Conservation (phyloP, 495 filamentous ascomycete species). For the Penicillium paradoxum region DNA sequence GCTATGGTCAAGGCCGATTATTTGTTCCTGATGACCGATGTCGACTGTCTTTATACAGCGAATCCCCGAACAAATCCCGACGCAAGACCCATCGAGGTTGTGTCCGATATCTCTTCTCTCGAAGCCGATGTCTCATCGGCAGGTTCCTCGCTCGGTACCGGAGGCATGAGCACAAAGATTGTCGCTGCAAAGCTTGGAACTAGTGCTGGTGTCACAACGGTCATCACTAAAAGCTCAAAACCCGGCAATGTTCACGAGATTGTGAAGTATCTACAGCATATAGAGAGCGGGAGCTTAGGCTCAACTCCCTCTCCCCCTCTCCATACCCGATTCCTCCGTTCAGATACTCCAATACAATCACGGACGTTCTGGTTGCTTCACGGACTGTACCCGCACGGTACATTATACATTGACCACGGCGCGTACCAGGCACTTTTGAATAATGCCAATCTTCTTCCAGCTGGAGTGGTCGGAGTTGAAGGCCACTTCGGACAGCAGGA, state of each 20-base stretch:
- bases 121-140: conserved; percentile 87
- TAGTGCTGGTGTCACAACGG: conserved; percentile 89
- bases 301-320: conserved; percentile 48
- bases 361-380: conserved; percentile 96
- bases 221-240: conserved; percentile 87
- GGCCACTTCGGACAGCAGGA: conserved; percentile 89
- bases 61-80: conserved; percentile 83
- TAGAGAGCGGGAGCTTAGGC: conserved; percentile 16
- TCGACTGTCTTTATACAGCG: conserved; percentile 94
- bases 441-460: conserved; percentile 87
- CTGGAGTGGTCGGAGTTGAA: conserved; percentile 82
- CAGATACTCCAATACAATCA: conserved; percentile 80
- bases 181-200: conserved; percentile 90
- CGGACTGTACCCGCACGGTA: conserved; percentile 87
- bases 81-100: conserved; percentile 84
- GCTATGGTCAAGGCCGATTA: conserved; percentile 97
- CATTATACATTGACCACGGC: conserved; percentile 84
- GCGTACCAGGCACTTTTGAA: conserved; percentile 70
- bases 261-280: conserved; percentile 69
- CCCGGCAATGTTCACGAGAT: conserved; percentile 91
- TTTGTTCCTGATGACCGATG: conserved; percentile 97
- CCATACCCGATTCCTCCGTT: conserved; percentile 90
- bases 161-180: conserved; percentile 97
- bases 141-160: conserved; percentile 87
- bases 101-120: conserved; percentile 81